A percentile compares a stretch with the other conserved stretches of the same genome.
phyloP scores from a whole-genome alignment of 139 green algal species.

The Tetraselmis chui region DNA sequence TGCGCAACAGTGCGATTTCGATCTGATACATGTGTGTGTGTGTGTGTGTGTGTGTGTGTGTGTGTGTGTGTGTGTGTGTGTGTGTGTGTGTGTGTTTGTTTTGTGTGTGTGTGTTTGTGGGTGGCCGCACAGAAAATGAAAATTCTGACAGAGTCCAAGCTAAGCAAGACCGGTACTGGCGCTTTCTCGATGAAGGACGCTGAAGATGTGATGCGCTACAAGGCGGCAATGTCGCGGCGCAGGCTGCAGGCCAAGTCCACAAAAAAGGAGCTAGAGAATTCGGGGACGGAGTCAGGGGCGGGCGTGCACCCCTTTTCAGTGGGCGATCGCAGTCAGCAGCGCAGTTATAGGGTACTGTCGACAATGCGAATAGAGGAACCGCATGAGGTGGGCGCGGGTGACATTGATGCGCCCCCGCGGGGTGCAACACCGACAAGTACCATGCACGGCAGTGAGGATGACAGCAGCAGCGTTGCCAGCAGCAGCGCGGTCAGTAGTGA shows the following conservation, averaged over 20 bases:
- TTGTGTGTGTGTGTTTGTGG: too few species aligned
- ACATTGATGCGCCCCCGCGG: too few species aligned
- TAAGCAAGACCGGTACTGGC: background rate
- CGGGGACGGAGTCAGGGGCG: too few species aligned
- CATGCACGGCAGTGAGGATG: too few species aligned
- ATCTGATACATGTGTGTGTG: too few species aligned
- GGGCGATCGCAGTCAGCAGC: background rate
- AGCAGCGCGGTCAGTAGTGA: background rate
- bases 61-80: too few species aligned
- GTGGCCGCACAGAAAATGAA: slow-evolving; percentile 1
- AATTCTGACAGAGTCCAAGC: background rate
- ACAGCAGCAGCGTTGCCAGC: background rate
- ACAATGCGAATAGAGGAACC: too few species aligned
- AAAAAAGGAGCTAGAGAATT: background rate
- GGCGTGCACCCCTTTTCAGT: background rate
- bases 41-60: too few species aligned
- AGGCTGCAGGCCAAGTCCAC: background rate
- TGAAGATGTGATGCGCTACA: background rate
- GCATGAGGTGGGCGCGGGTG: too few species aligned
- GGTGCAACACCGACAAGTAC: too few species aligned
- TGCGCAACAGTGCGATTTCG: too few species aligned
- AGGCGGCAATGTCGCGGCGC: background rate
- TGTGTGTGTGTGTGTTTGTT: too few species aligned
- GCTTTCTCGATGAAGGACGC: background rate
- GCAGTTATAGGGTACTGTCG: background rate